These are phyloP conservation scores for Claviceps citrina DNA, from an alignment of 2,329 filamentous ascomycete genomes.

Conservation along the genomic window DNA sequence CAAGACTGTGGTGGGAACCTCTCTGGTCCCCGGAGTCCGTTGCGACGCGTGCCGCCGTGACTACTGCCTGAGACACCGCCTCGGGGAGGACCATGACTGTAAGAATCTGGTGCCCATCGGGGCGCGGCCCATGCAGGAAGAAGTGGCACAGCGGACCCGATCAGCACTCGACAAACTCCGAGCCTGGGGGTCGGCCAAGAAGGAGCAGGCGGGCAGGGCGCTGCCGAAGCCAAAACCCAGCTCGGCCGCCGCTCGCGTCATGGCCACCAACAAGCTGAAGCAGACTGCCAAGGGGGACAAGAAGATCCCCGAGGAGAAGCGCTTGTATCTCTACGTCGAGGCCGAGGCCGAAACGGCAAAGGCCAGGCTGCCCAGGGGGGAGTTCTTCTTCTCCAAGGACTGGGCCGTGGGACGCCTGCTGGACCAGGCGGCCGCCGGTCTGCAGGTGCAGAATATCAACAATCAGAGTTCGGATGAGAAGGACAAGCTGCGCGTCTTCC, in stretches of 20 bases:
- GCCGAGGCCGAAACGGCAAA: slow-evolving; percentile 75
- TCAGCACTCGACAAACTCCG: slow-evolving; percentile 64
- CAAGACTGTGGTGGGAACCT: slow-evolving; percentile 57
- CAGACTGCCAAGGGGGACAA: slow-evolving; percentile 79
- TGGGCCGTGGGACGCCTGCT: slow-evolving; percentile 81
- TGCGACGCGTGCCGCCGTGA: slow-evolving; percentile 55
- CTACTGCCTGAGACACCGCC: slow-evolving; percentile 65
- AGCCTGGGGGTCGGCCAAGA: slow-evolving; percentile 66
- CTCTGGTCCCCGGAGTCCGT: slow-evolving; percentile 51
- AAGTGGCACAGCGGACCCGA: slow-evolving; percentile 46
- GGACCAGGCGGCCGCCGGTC: slow-evolving; percentile 58
- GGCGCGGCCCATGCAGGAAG: slow-evolving; percentile 28
- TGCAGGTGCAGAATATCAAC: slow-evolving; percentile 74
- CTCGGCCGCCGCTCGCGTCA: slow-evolving; percentile 46
- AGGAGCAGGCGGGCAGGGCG: slow-evolving; percentile 40
- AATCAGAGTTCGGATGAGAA: slow-evolving; percentile 62
- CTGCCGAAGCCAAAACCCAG: slow-evolving; percentile 49
- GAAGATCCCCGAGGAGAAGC: slow-evolving; percentile 63
- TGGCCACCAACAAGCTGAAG: slow-evolving; percentile 66
- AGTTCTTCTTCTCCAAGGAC: slow-evolving; percentile 66
- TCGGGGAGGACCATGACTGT: slow-evolving; percentile 74
- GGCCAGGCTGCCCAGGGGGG: slow-evolving; percentile 65
- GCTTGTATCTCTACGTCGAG: slow-evolving; percentile 83
- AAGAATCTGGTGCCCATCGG: slow-evolving; percentile 50
- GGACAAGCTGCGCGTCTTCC: slow-evolving; percentile 73